These are phyloP conservation scores for Solanum etuberosum DNA, from an alignment of 257 asterid species.

Conservation along the genomic window DNA sequence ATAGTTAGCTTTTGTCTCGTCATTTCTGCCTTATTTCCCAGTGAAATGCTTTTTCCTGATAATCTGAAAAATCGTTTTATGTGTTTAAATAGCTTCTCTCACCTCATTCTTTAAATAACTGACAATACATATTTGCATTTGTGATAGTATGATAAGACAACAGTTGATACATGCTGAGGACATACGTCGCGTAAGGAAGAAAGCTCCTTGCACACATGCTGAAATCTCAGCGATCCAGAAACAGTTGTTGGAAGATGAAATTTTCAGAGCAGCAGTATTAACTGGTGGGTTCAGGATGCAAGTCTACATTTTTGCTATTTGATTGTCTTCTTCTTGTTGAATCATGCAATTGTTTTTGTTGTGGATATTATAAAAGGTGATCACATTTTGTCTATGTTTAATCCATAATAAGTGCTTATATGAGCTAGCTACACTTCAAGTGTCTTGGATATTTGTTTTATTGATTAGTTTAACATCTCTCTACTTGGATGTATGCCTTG, in stretches of 20 bases:
- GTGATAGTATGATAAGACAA: slow-evolving; percentile 54
- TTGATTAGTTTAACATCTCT: background rate
- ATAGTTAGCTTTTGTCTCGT: background rate
- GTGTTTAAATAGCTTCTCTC: background rate
- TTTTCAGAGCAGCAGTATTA: slow-evolving; percentile 39
- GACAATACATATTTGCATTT: slow-evolving; percentile 5
- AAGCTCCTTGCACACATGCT: slow-evolving; percentile 77
- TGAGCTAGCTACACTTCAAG: background rate
- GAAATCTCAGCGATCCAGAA: slow-evolving; percentile 62
- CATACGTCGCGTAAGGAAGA: slow-evolving; percentile 73
- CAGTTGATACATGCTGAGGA: slow-evolving; percentile 63
- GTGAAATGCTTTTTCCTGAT: background rate
- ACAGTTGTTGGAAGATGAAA: slow-evolving; percentile 51
- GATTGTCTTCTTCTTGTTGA: background rate
- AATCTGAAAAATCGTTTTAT: background rate
- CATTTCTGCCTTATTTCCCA: background rate
- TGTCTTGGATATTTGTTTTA: background rate
- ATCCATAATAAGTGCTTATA: background rate
- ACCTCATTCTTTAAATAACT: background rate
- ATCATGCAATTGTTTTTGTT: background rate
- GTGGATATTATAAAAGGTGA: background rate
- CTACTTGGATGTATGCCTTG: background rate
- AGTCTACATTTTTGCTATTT: background rate
- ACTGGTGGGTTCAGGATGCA: slow-evolving; percentile 39
- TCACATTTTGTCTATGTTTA: background rate